These are phyloP conservation scores for Niveomyces coronatus DNA, from an alignment of 2,329 filamentous ascomycete genomes.

Conservation along the genomic window DNA sequence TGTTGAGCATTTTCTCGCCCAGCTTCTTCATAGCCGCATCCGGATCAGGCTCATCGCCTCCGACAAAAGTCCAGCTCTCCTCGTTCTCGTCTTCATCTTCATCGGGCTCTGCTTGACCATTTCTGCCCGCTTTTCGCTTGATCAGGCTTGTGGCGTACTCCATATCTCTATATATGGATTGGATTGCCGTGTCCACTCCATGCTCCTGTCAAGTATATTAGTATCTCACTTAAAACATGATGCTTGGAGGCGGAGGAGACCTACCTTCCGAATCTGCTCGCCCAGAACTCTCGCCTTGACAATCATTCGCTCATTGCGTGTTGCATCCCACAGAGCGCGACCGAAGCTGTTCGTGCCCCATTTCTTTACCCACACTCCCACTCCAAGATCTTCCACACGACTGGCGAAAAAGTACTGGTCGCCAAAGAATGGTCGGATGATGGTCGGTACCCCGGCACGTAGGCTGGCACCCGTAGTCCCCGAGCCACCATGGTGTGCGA, in stretches of 20 bases:
- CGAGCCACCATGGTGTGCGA: conserved; percentile 86
- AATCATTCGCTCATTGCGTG: conserved; percentile 85
- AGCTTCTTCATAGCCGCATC: conserved; percentile 32
- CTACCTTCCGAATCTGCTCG: conserved; percentile 75
- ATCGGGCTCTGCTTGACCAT: conserved; percentile 23
- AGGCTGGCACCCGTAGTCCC: conserved; percentile 92
- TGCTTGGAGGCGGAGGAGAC: conserved; percentile 17
- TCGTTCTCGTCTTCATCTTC: conserved; percentile 51
- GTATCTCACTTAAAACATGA: conserved; percentile 17
- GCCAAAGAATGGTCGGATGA: conserved; percentile 94
- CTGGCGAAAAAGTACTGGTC: conserved; percentile 95
- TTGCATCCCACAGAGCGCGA: conserved; percentile 81
- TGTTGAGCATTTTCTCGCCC: conserved; percentile 23
- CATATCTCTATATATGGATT: conserved; percentile 86
- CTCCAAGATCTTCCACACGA: conserved; percentile 84
- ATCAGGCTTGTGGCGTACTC: conserved; percentile 85
- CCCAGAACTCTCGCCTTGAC: conserved; percentile 72
- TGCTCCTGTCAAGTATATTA: conserved; percentile 54
- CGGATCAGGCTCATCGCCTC: conserved; percentile 39
- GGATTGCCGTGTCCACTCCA: conserved; percentile 81
- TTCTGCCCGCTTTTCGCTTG: conserved; percentile 51
- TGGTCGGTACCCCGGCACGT: conserved; percentile 82
- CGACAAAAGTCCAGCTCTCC: conserved; percentile 88
- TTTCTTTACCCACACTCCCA: conserved; percentile 81
- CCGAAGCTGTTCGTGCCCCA: conserved; percentile 81